Evolutionary conservation across 1,139 yeast genomes (phyloP), one percentile per base, ranked within the genome.

Genomic region (Cylindricascospora bacillispora): DNA sequence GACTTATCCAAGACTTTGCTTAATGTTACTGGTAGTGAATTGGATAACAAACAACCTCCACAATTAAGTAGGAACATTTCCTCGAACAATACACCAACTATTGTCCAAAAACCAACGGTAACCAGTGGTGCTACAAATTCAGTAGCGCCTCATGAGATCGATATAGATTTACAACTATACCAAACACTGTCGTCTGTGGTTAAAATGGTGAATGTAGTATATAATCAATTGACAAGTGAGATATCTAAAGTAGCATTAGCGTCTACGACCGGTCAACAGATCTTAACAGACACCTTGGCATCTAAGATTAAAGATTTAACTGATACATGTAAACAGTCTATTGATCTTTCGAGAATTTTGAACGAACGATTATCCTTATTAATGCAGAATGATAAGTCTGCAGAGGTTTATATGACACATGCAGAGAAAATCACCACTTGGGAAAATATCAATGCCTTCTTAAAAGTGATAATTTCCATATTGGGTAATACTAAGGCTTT

Each of bases 401-500:
- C 44, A 10, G 63, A 65, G 20, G 64, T 63, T 26, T 60, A 61
- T 9, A 40, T 54, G 11, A 63, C 72, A 1, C 64, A 69, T n/a
- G 56, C 52, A n/a, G 77, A 79, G 21, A 73, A 79, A 38, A 64
- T 70, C 36, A 63, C 65, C 41, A 75, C 89, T 36, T 86, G 93
- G 74, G 97, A 86, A 43, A 92, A 81, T 44, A 78, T 85, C 23
- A 85, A 82, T 52, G 60, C 73, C 32, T 83, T 86, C 45, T 62
- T 86, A 43, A 85, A 83, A 47, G 77, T 93, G 0, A 78, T 83
- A 35, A 78, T 85, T 37, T 79, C 75, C 28, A 80, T 89, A 23
- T 63, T 86, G 40, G 89, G 89, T 1, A 71, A 83, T 1, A 85
- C 92, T 0, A 85, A 83, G 49, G 70, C 73, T 1, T 73, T 89